Evolutionary conservation across 2,329 filamentous ascomycete genomes (phyloP), one percentile per base, ranked within the genome.

Genomic region (Coniochaeta sp.): DNA sequence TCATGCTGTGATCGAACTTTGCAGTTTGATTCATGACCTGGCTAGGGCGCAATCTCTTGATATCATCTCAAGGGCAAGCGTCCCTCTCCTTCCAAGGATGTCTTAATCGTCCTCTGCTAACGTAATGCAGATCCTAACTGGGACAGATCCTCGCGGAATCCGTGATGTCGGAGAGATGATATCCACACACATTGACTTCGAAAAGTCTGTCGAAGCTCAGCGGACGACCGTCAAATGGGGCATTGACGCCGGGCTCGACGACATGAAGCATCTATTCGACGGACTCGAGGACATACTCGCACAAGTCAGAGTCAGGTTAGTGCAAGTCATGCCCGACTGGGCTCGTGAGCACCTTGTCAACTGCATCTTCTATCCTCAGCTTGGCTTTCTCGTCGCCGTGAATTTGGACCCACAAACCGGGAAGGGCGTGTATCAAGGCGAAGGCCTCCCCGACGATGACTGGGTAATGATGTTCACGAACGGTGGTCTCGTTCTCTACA

Each of bases 341-440:
- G 79, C 79, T 19, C 71, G 72, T 28, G 70, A 74, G 33, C 79
- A 82, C 62, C 74, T 88, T 16, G 78, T 81, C 36, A 93, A 93
- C 59, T 96, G 96, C 63, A 89, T 95, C 19, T 96, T 95, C 71
- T 89, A 96, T 63, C 93, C 93, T 0, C 92, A 96, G 68, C 84
- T 97, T 40, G 95, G 95, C 0, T 99, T 97, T 69, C 82, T 97
- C 40, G 89, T 92, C 2, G 86, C 89, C 0, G 86, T 96, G 17
- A 81, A 82, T 1, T 72, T 87, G 3, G 83, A 91, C 65, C 75
- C 79, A 16, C 71, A 77, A 1, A 85, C 81, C 1, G 84, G 85
- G 0, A 75, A 79, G 55, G 82, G 84, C 0, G 76, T 83, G 12
- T 93, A 88, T 65, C 80, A 85, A 65, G 90, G 90, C 0, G 77